A percentile compares a stretch with the other conserved stretches of the same genome.
phyloP scores from a whole-genome alignment of 495 filamentous ascomycete genomes.

The Neohortaea acidophila region DNA sequence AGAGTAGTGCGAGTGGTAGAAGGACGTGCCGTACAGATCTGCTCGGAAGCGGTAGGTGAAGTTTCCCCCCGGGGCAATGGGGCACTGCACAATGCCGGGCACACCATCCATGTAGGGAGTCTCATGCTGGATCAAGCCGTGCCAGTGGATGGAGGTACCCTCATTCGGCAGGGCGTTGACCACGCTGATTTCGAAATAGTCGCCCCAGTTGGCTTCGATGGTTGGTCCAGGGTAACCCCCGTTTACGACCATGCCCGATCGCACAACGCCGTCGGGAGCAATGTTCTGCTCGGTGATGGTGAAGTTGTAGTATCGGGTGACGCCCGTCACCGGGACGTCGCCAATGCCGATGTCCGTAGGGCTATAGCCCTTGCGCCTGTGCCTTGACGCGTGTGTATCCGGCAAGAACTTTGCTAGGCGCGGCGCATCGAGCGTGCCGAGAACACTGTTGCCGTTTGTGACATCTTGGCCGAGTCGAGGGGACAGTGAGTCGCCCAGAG shows the following conservation, averaged over 20 bases:
- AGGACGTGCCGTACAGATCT: constrained; percentile 14
- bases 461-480: background rate
- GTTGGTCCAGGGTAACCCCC: constrained; percentile 21
- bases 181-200: constrained; percentile 17
- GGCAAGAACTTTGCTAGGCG: background rate
- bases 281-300: constrained; percentile 36
- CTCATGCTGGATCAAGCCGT: constrained; percentile 14
- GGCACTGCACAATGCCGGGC: constrained; percentile 16
- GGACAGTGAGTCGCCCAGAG: too few species aligned
- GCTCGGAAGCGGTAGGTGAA: constrained; percentile 19
- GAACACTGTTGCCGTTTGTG: background rate
- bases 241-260: constrained; percentile 29
- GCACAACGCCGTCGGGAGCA: constrained; percentile 33
- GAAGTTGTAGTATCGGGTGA: constrained; percentile 38
- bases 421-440: background rate
- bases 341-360: background rate
- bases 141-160: constrained; percentile 20
- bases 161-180: constrained; percentile 15
- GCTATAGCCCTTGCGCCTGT: background rate
- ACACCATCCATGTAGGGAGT: constrained; percentile 19
- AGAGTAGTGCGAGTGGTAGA: constrained; percentile 19
- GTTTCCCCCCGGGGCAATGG: constrained; percentile 17
- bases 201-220: constrained; percentile 21
- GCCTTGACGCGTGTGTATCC: background rate
- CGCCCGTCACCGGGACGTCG: constrained; percentile 19